Percentiles rank a stretch among this genome's conserved stretches.
phyloP scores from a whole-genome alignment of 2,329 filamentous ascomycete species.

The Neoarthrinium moseri region DNA sequence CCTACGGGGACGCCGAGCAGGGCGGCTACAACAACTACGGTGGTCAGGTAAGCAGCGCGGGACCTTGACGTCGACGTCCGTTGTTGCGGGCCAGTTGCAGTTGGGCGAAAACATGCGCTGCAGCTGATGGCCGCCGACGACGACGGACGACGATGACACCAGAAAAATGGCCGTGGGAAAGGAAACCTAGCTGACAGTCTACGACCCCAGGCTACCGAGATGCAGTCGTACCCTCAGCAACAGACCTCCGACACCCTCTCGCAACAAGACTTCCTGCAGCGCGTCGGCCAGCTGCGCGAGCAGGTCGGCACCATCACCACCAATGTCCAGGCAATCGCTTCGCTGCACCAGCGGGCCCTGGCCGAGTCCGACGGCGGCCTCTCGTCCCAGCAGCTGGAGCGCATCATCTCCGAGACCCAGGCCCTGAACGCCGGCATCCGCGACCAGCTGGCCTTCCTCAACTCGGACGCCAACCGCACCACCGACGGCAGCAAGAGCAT shows the following conservation, averaged over 20 bases:
- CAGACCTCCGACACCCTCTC: slow-evolving; percentile 41
- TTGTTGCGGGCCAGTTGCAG: too few relatives aligned
- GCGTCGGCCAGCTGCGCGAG: slow-evolving; percentile 64
- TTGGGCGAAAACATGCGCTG: too few relatives aligned
- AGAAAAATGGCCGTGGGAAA: too few relatives aligned
- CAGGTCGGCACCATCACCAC: slow-evolving; percentile 66
- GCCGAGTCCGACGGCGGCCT: slow-evolving; percentile 58
- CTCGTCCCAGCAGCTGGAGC: slow-evolving; percentile 60
- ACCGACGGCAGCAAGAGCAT: slow-evolving; percentile 57
- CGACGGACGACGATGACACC: too few relatives aligned
- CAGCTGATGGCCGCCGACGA: too few relatives aligned
- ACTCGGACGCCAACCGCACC: slow-evolving; percentile 67
- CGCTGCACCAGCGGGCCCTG: slow-evolving; percentile 70
- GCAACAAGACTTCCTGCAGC: slow-evolving; percentile 66
- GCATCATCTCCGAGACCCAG: slow-evolving; percentile 68
- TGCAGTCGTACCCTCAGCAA: slow-evolving; percentile 47
- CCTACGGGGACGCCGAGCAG: slow-evolving; percentile 54
- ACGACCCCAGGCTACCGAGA: too few relatives aligned
- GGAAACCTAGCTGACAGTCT: too few relatives aligned
- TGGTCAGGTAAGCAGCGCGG: slow-evolving; percentile 38
- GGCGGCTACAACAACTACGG: slow-evolving; percentile 43
- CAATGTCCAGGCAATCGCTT: slow-evolving; percentile 66
- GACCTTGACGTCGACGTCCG: too few relatives aligned
- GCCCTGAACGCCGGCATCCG: slow-evolving; percentile 73
- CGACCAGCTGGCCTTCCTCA: slow-evolving; percentile 74